Conservation (phyloP, 805 yeast genomes). For the Starmera dryadoides region DNA sequence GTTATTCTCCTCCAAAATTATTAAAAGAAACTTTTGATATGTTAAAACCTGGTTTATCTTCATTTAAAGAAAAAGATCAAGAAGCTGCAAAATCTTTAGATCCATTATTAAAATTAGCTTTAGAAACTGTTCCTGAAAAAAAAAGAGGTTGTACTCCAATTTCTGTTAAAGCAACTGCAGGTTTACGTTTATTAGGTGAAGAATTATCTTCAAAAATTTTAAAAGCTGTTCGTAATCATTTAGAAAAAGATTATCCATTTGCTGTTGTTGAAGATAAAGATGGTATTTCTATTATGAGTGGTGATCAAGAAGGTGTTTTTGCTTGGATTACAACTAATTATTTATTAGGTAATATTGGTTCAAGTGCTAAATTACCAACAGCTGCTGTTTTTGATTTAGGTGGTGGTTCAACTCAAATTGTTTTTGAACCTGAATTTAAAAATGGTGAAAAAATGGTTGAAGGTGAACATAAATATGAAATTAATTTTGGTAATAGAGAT, state of each 20-base stretch:
- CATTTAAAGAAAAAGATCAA: conserved; percentile 67
- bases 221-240: conserved; percentile 65
- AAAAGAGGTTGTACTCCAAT: conserved; percentile 81
- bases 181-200: conserved; percentile 79
- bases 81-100: conserved; percentile 92
- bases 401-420: conserved; percentile 98
- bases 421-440: conserved; percentile 82
- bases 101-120: conserved; percentile 68
- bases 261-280: conserved; percentile 76
- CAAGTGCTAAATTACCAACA: conserved; percentile 64
- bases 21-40: conserved; percentile 76
- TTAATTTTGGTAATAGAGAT: conserved; percentile 73
- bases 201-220: conserved; percentile 67
- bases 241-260: conserved; percentile 82
- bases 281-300: conserved; percentile 91
- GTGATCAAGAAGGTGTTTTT: conserved; percentile 94
- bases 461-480: conserved; percentile 82
- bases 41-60: conserved; percentile 89
- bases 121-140: conserved; percentile 67
- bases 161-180: conserved; percentile 98
- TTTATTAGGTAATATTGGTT: conserved; percentile 88
- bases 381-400: conserved; percentile 98
- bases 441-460: conserved; percentile 58
- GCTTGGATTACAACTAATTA: conserved; percentile 98
- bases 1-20: conserved; percentile 77